Percentiles rank a stretch among this genome's conserved stretches.
phyloP scores from a whole-genome alignment of 2,329 filamentous ascomycete genomes.

The Colletotrichum spaethianum region DNA sequence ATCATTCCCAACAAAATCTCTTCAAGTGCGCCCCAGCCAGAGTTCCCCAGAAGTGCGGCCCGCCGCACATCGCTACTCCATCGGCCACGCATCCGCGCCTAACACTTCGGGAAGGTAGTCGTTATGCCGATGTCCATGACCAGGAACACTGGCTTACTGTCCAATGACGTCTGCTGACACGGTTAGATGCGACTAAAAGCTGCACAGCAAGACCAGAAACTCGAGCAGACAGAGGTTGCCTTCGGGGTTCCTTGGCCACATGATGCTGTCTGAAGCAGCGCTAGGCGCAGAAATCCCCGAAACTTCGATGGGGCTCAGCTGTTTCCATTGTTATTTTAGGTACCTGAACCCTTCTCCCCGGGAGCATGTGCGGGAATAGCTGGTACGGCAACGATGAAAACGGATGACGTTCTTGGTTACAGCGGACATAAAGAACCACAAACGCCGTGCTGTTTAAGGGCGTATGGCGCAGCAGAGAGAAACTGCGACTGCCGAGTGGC shows the following conservation, averaged over 20 bases:
- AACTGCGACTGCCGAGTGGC: neutral
- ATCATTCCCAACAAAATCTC: constrained; percentile 11
- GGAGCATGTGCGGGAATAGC: neutral
- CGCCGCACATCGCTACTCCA: constrained; percentile 2
- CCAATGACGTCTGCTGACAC: constrained; percentile 11
- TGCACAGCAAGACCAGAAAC: neutral
- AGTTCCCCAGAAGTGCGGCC: constrained; percentile 10
- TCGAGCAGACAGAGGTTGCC: neutral
- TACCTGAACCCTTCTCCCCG: neutral
- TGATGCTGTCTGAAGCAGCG: constrained; percentile 9
- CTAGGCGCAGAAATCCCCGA: constrained; percentile 1
- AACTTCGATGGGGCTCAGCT: neutral
- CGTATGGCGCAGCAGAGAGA: neutral
- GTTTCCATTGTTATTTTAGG: neutral
- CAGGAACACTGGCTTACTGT: neutral
- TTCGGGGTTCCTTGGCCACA: constrained; percentile 1
- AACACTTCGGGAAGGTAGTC: constrained; percentile 1
- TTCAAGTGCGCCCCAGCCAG: neutral
- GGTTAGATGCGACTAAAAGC: neutral
- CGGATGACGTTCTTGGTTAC: neutral
- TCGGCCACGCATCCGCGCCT: constrained; percentile 2
- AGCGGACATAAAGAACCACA: constrained; percentile 11
- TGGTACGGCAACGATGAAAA: neutral
- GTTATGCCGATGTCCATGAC: neutral
- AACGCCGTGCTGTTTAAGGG: neutral